phyloP scores from a whole-genome alignment of 179 eudicot genomes.

The Carnegiea gigantea region DNA sequence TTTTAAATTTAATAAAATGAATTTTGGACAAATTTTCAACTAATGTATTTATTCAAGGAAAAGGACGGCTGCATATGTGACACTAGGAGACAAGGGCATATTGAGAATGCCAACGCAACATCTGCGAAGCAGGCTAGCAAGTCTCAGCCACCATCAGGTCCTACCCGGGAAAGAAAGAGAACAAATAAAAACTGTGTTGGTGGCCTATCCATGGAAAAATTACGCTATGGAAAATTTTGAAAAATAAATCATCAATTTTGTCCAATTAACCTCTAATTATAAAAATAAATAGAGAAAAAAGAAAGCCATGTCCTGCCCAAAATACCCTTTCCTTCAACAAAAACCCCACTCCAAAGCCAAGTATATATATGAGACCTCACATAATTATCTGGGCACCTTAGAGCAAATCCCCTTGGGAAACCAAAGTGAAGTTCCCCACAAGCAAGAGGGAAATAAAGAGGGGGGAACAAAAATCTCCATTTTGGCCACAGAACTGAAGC shows the following conservation, averaged over 20 bases:
- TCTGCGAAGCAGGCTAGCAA: not conserved
- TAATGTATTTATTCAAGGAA: not conserved
- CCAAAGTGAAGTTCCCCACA: not conserved
- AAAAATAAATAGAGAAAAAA: not conserved
- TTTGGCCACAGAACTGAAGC: not conserved
- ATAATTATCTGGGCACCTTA: not conserved
- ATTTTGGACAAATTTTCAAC: not conserved
- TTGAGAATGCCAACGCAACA: not conserved
- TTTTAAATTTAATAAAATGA: no score
- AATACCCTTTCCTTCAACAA: not conserved
- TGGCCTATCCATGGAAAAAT: slow-evolving; percentile 5
- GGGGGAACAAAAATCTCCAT: not conserved
- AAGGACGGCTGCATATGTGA: not conserved
- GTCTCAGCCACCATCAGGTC: not conserved
- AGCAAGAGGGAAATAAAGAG: not conserved
- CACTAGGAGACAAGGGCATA: slow-evolving; percentile 1
- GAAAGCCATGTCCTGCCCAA: not conserved
- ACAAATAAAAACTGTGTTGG: not conserved
- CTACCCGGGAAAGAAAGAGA: no score
- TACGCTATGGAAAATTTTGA: not conserved
- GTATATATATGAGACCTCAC: not conserved
- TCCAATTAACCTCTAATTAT: not conserved
- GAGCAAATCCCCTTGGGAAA: not conserved
- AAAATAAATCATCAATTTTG: not conserved
- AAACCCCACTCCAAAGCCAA: not conserved